Conservation (phyloP, 2,329 filamentous ascomycete genomes). For the Phaeomoniella chlamydospora region DNA sequence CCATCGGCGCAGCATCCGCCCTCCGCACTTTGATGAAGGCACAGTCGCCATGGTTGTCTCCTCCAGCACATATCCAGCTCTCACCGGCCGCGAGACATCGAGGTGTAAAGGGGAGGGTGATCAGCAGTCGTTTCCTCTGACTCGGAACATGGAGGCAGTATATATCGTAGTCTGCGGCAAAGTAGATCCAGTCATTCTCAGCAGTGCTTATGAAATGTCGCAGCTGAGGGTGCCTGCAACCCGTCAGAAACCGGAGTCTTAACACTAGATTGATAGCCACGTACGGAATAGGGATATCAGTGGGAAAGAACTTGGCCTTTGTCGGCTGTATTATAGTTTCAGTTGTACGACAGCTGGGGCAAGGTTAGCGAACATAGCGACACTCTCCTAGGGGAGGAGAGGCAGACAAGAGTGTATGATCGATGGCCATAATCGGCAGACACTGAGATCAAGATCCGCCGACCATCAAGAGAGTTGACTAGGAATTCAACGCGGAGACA, state of each 20-base stretch:
- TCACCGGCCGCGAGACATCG: slow-evolving; percentile 74
- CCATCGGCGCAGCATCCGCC: slow-evolving; percentile 21
- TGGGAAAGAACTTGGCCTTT: slow-evolving; percentile 52
- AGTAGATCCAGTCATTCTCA: slow-evolving; percentile 66
- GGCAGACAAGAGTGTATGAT: too few species aligned
- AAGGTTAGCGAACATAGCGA: not conserved
- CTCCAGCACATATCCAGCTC: slow-evolving; percentile 84
- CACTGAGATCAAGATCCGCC: too few species aligned
- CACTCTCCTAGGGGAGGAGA: too few species aligned
- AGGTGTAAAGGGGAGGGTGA: slow-evolving; percentile 57
- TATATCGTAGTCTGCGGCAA: slow-evolving; percentile 63
- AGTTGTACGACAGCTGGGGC: slow-evolving; percentile 46
- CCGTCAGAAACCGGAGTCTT: too few species aligned
- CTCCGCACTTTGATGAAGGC: slow-evolving; percentile 53
- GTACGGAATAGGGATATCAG: slow-evolving; percentile 51
- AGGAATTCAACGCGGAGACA: too few species aligned
- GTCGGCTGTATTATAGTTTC: slow-evolving; percentile 47
- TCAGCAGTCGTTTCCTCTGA: slow-evolving; percentile 52
- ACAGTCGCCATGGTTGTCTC: slow-evolving; percentile 71
- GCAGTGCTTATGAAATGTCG: slow-evolving; percentile 79
- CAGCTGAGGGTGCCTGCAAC: slow-evolving; percentile 35
- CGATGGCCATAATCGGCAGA: not conserved
- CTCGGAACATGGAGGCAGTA: slow-evolving; percentile 55
- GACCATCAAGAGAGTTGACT: too few species aligned
- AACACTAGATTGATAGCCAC: too few species aligned